Conservation (phyloP, 306 rosid genomes). For the Spatholobus suberectus region DNA sequence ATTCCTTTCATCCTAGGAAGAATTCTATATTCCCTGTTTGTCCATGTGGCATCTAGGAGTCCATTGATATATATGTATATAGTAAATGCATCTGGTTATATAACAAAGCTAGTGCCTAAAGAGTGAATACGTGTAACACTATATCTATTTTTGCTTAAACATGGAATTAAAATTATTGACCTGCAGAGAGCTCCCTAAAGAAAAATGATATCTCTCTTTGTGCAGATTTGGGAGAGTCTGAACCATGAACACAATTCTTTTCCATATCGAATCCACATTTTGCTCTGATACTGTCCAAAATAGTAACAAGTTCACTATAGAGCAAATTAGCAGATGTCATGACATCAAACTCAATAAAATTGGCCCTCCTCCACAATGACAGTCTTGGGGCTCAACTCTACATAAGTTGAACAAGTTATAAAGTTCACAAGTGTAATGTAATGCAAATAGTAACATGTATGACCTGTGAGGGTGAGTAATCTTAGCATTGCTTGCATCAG, state of each 20-base stretch:
- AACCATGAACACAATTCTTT: constrained; percentile 89
- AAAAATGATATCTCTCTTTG: constrained; percentile 75
- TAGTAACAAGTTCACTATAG: constrained; percentile 22
- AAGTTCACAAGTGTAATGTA: constrained; percentile 6
- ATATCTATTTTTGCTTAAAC: neutral
- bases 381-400: neutral
- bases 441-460: constrained; percentile 28
- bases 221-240: constrained; percentile 81
- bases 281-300: constrained; percentile 74
- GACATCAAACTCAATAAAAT: constrained; percentile 9
- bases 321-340: constrained; percentile 32
- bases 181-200: constrained; percentile 68
- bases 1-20: neutral
- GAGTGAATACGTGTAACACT: neutral
- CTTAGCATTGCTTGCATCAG: constrained; percentile 85
- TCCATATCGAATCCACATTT: constrained; percentile 68
- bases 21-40: neutral
- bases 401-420: neutral
- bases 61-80: neutral
- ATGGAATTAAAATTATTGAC: constrained; percentile 43
- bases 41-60: neutral
- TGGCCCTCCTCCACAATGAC: neutral
- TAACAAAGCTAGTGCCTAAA: neutral
- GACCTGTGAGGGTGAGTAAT: constrained; percentile 89
- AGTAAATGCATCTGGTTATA: neutral